phyloP scores from a whole-genome alignment of 2,329 filamentous ascomycete species.

The Bertia moriformis region DNA sequence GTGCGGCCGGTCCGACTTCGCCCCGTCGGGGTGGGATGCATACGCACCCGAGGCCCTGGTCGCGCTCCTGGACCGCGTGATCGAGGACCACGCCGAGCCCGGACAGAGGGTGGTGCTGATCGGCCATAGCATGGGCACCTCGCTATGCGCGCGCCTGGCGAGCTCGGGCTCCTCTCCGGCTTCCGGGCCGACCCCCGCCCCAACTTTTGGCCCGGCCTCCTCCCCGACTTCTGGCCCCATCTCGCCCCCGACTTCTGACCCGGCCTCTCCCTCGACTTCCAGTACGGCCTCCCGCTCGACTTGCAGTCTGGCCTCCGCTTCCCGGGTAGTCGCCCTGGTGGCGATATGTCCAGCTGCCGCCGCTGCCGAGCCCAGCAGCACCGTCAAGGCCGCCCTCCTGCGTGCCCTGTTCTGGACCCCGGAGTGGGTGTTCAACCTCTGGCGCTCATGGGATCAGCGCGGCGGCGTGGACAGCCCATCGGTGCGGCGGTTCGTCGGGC shows the following conservation, averaged over 20 bases:
- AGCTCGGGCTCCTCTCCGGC: not conserved
- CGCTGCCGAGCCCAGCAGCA: slow-evolving; percentile 37
- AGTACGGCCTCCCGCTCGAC: slow-evolving; percentile 34
- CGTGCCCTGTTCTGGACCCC: slow-evolving; percentile 55
- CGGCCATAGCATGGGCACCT: slow-evolving; percentile 82
- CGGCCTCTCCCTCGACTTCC: slow-evolving; percentile 28
- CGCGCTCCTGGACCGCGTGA: slow-evolving; percentile 60
- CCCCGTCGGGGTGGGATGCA: slow-evolving; percentile 56
- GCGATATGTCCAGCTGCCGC: slow-evolving; percentile 60
- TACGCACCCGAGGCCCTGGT: slow-evolving; percentile 66
- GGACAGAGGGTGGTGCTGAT: slow-evolving; percentile 66
- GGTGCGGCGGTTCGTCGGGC: slow-evolving; percentile 63
- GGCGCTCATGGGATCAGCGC: slow-evolving; percentile 63
- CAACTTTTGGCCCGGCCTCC: too few species aligned
- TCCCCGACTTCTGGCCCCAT: not conserved
- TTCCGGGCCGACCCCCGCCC: too few species aligned
- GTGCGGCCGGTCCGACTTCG: slow-evolving; percentile 68
- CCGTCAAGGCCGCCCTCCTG: slow-evolving; percentile 32
- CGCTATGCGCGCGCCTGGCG: slow-evolving; percentile 59
- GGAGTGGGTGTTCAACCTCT: slow-evolving; percentile 57
- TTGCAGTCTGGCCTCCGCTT: too few species aligned
- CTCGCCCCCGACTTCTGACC: slow-evolving; percentile 27
- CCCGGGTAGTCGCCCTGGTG: slow-evolving; percentile 62
- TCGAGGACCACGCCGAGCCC: slow-evolving; percentile 51
- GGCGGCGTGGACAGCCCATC: slow-evolving; percentile 68